These are phyloP conservation scores for Suillus decipiens DNA, from an alignment of 768 basidiomycete species.

Conservation along the genomic window DNA sequence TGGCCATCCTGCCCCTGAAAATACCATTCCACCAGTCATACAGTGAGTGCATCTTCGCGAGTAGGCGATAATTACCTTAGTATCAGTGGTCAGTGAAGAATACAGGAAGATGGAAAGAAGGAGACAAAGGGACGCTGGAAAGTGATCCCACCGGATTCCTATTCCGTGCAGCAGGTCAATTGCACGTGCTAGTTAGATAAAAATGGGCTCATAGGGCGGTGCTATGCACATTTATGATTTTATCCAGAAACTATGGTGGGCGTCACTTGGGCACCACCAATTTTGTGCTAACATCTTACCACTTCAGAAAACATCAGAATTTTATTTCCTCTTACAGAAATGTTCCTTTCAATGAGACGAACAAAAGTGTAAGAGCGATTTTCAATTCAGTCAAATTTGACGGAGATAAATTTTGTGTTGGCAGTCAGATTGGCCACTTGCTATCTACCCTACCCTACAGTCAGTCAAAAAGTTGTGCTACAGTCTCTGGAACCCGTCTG, in stretches of 20 bases:
- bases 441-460: background rate
- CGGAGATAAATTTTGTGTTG: background rate
- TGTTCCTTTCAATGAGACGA: background rate
- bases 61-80: background rate
- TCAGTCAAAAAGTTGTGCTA: background rate
- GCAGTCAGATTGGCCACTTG: slow-evolving; percentile 1
- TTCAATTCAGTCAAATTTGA: slow-evolving; percentile 12
- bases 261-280: too few relatives aligned
- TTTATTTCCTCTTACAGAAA: background rate
- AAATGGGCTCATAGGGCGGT: background rate
- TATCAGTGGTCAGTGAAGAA: background rate
- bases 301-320: too few relatives aligned
- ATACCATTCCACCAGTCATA: slow-evolving; percentile 7
- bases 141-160: background rate
- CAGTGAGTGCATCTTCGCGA: background rate
- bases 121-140: background rate
- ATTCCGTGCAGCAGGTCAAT: background rate
- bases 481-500: background rate
- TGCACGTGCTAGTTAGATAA: background rate
- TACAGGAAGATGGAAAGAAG: background rate
- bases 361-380: background rate
- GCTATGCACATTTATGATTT: background rate
- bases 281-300: too few relatives aligned
- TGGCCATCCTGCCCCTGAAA: slow-evolving; percentile 2
- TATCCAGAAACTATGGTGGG: too few relatives aligned